Conservation (phyloP, 176 grass and related monocot genomes). For the maize (Zea mays) region Zm-B73-REFERENCE-NAM-5.0 NC_050104.1:37176001-37176500, state of each 20-base stretch:
- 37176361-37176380: neutral
- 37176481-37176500: neutral
- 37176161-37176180: constrained; percentile 15
- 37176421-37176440: neutral
- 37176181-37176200: no score
- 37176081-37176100: constrained; percentile 80
- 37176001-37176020: constrained; percentile 94
- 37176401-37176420: neutral
- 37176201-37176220: constrained; percentile 3
- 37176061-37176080: constrained; percentile 75
- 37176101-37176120: constrained; percentile 49
- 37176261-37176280: neutral
- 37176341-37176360: neutral
- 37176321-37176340: constrained; percentile 5
- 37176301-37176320: neutral
- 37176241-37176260: neutral
- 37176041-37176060: constrained; percentile 91
- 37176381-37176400: neutral
- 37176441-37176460: neutral
- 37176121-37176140: neutral
- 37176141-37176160: constrained; percentile 7
- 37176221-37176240: neutral
- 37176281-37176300: neutral
- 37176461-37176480: neutral
- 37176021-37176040: constrained; percentile 85